Conservation (phyloP, 192 early-diverging fungal species). For the Powellomyces hirtus region DNA sequence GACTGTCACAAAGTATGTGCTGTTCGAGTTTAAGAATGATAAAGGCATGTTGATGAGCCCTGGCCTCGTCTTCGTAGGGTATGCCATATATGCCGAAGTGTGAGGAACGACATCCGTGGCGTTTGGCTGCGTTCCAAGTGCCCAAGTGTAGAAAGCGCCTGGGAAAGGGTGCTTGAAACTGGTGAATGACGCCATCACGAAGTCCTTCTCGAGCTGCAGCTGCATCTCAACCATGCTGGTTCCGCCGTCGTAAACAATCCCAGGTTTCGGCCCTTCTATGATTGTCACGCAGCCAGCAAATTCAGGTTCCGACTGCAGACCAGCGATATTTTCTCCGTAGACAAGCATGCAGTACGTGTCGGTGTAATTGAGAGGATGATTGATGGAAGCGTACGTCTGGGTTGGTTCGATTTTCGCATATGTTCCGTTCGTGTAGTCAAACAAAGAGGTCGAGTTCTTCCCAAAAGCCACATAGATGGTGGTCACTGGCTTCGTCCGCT, state of each 20-base stretch:
- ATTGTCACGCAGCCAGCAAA: not conserved
- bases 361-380: not conserved
- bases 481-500: not conserved
- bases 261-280: not conserved
- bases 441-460: not conserved
- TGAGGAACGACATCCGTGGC: slow-evolving; percentile 2
- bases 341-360: slow-evolving; percentile 5
- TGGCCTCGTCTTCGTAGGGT: not conserved
- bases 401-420: not conserved
- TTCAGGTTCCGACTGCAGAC: not conserved
- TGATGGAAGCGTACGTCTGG: not conserved
- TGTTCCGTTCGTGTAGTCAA: no score
- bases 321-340: not conserved
- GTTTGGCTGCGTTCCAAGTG: slow-evolving; percentile 6
- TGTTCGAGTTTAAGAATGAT: not conserved
- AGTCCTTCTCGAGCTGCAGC: not conserved
- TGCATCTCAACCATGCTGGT: not conserved
- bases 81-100: not conserved
- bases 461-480: not conserved
- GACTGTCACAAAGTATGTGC: not conserved
- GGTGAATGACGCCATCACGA: not conserved
- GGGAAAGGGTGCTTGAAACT: not conserved
- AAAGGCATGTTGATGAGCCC: not conserved
- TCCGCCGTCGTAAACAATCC: not conserved
- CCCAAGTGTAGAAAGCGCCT: slow-evolving; percentile 2